Percentiles rank a stretch among this genome's conserved stretches.
Evolutionary conservation across 1,284 basidiomycete species (phyloP).

Genomic region (Leccinum olivaceoglutinosum): DNA sequence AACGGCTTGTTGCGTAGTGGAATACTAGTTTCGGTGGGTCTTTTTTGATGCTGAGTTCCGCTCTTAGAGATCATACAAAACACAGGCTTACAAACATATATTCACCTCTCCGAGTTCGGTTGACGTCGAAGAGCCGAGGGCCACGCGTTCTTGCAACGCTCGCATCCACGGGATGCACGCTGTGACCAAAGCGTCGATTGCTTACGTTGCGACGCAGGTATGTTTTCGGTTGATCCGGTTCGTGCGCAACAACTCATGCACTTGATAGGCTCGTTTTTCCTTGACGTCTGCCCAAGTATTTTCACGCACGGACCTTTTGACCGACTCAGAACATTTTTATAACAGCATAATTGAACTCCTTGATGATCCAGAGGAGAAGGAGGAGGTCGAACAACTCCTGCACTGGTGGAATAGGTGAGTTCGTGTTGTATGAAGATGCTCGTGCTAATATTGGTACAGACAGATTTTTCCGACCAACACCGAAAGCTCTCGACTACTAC

Average conservation of each 20-base stretch:
- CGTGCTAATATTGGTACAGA: background rate
- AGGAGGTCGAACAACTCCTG: background rate
- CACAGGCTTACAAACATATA: constrained; percentile 7
- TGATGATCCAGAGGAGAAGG: background rate
- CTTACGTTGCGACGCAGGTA: constrained; percentile 3
- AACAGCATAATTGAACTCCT: background rate
- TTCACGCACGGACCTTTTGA: background rate
- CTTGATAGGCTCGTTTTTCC: background rate
- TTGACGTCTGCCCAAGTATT: constrained; percentile 5
- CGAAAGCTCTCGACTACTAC: background rate
- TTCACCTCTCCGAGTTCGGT: constrained; percentile 8
- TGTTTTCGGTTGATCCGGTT: background rate
- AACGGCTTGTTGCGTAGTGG: background rate
- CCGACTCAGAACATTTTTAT: constrained; percentile 1
- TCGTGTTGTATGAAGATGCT: background rate
- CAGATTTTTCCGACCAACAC: background rate
- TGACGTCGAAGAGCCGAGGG: constrained; percentile 1
- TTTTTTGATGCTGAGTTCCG: background rate
- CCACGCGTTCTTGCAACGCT: background rate
- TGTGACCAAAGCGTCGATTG: background rate
- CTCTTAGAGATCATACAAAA: background rate
- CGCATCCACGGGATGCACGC: background rate
- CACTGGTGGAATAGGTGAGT: constrained; percentile 1
- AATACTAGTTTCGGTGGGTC: background rate
- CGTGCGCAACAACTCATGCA: background rate